Percentiles rank a stretch among this genome's conserved stretches.
Evolutionary conservation across 1,284 basidiomycete genomes (phyloP).

Genomic region (Lentinula novae-zelandiae): DNA sequence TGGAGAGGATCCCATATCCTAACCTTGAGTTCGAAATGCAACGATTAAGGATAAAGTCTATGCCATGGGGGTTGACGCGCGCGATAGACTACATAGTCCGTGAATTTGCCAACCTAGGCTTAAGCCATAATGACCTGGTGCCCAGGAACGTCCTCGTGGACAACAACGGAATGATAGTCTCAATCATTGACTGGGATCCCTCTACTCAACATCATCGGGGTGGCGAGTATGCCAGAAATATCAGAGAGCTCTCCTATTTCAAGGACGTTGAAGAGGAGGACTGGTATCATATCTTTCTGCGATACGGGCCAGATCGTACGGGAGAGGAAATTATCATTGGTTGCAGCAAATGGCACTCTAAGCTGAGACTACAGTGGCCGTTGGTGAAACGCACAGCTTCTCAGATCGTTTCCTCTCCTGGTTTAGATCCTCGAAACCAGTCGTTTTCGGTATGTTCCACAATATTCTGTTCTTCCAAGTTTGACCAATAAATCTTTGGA

Average conservation of each 20-base stretch:
- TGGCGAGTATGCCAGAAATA: slow-evolving; percentile 6
- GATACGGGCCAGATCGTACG: background rate
- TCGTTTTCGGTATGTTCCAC: background rate
- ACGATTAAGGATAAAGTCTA: background rate
- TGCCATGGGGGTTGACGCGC: background rate
- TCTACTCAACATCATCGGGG: background rate
- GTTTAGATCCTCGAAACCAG: background rate
- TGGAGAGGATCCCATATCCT: slow-evolving; percentile 2
- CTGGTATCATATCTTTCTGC: slow-evolving; percentile 4
- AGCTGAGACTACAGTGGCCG: background rate
- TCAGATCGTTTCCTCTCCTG: background rate
- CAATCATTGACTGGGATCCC: slow-evolving; percentile 10
- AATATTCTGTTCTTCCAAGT: too few species aligned
- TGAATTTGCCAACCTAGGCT: background rate
- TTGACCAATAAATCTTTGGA: too few species aligned
- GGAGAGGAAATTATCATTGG: slow-evolving; percentile 7
- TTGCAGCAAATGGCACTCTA: background rate
- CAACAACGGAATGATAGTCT: background rate
- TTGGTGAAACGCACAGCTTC: background rate
- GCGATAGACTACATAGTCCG: background rate
- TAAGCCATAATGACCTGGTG: slow-evolving; percentile 5
- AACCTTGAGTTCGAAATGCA: background rate
- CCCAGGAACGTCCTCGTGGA: background rate
- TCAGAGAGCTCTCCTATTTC: background rate
- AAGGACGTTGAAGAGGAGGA: background rate